Base-by-base conservation (phyloP, 2,329 filamentous ascomycete genomes). In the Hymenoscyphus linearis region DNA sequence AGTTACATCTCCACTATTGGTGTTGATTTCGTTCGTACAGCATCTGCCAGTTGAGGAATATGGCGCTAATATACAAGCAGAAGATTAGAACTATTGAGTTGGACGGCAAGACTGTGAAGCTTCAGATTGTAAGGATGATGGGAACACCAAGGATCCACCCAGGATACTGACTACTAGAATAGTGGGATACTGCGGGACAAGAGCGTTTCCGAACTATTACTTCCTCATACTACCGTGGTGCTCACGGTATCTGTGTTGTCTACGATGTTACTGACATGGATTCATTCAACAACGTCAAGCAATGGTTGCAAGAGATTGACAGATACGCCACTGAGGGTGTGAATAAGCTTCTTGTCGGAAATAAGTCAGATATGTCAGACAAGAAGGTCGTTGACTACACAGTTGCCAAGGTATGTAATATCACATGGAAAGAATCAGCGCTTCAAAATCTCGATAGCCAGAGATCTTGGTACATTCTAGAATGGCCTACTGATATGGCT, bases 241-340 rank as follows among this genome's bases (percentile, higher is more conserved):
- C 95, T 69, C 95, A 98, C 80, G 95, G 95, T 72, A 99, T 99
- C 80, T 99, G 95, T 80, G 93, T 99, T 71, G 95, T 99, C 76
- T 99, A 98, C 85, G 95, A 99, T 87, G 95, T 99, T 75, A 99
- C 95, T 70, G 95, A 99, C 78, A 97, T 98, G 93, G 95, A 98
- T 78, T 96, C 91, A 34, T 99, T 99, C 91, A 98, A 99, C 88
- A 99, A 98, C 82, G 95, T 99, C 73, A 98, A 99, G 90, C 95
- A 99, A 84, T 99, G 95, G 95, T 86, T 99, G 65, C 95, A 99
- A 79, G 95, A 99, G 82, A 99, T 99, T 72, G 95, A 99, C 82
- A 88, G 95, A 77, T 98, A 99, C 74, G 95, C 95, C 71, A 99
- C 95, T 70, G 95, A 99, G 80, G 95, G 95, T 68, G 95, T 99